Evolutionary conservation across 495 filamentous ascomycete genomes (phyloP), one percentile per base, ranked within the genome.

Genomic region (Annulohypoxylon bovei): DNA sequence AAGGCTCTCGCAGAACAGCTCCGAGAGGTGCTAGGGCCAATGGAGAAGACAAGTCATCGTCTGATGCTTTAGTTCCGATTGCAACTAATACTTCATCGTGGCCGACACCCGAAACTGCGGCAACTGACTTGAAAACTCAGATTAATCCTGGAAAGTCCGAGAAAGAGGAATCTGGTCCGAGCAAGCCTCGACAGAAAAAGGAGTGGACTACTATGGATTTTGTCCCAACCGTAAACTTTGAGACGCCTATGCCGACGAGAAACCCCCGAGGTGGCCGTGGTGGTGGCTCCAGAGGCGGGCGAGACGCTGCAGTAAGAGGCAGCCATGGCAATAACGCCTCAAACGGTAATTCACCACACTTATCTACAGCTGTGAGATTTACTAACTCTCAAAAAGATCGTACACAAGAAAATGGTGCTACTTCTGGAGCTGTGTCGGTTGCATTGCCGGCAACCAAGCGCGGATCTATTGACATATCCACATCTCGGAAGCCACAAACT

Each of bases 41-140:
- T 44, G 85, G 81, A 65, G 83, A 86, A 25, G 82, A 81, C 16
- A 47, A 47, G 23, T 22, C 28, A 3, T 6, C 54, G 16, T 56
- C 65, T 22, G 72, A 77, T 74, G 66, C 79, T 16, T 52, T 85
- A 14, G 82, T 88, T 42, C 85, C 90, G 12, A 85, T 89, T 3
- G 90, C 91, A 35, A 91, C 87, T 55, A 93, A 97, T 79, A 84
- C 91, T 39, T 82, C 86, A 28, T 89, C 88, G 28, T 99, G 95
- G 95, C 95, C 95, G 18, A 97, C 95, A 7, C 94, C 93, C 1
- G 91, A 97, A 60, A 89, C 86, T 46, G 92, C 91, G 2, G 85
- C 91, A 32, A 92, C 88, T 71, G 84, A 74, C 37, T 35, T 70
- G 32, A 84, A 83, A 62, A 1, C 65, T 0, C 74, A 78, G 6